Evolutionary conservation across 805 yeast species (phyloP), one percentile per base, ranked within the genome.

Genomic region (Pachysolen tannophilus): DNA sequence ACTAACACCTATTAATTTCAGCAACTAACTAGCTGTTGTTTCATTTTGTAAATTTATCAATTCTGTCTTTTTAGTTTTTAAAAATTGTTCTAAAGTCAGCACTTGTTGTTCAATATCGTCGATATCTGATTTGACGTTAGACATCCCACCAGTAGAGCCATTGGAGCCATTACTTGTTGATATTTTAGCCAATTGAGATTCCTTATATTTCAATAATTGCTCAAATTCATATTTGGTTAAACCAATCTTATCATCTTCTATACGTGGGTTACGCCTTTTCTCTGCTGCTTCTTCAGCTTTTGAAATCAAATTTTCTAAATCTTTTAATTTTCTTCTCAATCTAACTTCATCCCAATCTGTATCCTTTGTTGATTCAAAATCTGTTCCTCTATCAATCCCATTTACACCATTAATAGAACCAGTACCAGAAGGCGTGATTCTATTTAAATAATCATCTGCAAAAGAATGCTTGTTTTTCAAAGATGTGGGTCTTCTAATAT

Each of bases 311-410:
- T 64, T 58, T 47, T 87, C 95, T 32, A 88, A 58, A 42, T 83
- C 84, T 9, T 77, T 68, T 41, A 90, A 65, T 52, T 87, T 90
- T 42, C 88, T 72, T 58, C 78, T 77, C 44, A 87, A 68, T 46
- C 92, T 71, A 11, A 82, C 94, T 49, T 82, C 86, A 55, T 88
- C 97, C 95, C 97, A 86, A 50, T 87, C 95, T 2, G 86, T 77
- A n/a, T 80, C 87, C 47, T 73, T 72, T 4, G 76, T 79, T 1
- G 76, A 68, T 4, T 81, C 72, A 52, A 82, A 81, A 52, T 84
- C 88, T 0, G 87, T 78, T 6, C 40, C 40, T 14, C n/a, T 24
- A 8, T 11, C 8, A 5, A 28, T 37, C 7, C 5, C 5, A 5
- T 9, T 16, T 5, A 86, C 87, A 10, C 51, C 42, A 4, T 64